Conservation (phyloP, 148 eudicot genomes). For the Dianthus caryophyllus region DNA sequence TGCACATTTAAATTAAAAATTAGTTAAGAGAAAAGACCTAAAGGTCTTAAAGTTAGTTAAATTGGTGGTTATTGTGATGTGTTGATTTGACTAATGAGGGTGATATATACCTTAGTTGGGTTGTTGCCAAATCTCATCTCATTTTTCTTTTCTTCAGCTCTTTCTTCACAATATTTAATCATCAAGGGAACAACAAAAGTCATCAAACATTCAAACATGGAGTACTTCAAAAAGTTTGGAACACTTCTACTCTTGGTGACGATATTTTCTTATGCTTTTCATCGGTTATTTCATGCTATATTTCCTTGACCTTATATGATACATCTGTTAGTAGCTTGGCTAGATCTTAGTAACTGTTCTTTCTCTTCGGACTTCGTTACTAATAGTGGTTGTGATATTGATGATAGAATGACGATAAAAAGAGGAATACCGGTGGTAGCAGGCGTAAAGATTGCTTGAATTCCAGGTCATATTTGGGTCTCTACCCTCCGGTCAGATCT, state of each 20-base stretch:
- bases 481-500: too few species aligned
- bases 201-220: too few species aligned
- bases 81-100: constrained; percentile 18
- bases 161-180: constrained; percentile 12
- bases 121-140: not conserved
- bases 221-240: constrained; percentile 26
- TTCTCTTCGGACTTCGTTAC: too few species aligned
- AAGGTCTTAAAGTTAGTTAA: constrained; percentile 1
- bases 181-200: constrained; percentile 23
- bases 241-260: constrained; percentile 15
- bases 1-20: constrained; percentile 1
- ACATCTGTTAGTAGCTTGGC: too few species aligned
- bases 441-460: too few species aligned
- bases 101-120: constrained; percentile 16
- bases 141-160: not conserved
- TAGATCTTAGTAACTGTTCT: too few species aligned
- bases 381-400: too few species aligned
- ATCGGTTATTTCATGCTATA: not conserved
- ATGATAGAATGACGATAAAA: too few species aligned
- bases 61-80: not conserved
- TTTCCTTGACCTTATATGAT: too few species aligned
- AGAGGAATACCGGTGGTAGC: too few species aligned
- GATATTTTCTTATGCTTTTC: not conserved
- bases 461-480: too few species aligned
- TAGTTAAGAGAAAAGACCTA: not conserved